Base-by-base conservation (phyloP, 1,284 basidiomycete species). In the Inonotus hispidus region DNA sequence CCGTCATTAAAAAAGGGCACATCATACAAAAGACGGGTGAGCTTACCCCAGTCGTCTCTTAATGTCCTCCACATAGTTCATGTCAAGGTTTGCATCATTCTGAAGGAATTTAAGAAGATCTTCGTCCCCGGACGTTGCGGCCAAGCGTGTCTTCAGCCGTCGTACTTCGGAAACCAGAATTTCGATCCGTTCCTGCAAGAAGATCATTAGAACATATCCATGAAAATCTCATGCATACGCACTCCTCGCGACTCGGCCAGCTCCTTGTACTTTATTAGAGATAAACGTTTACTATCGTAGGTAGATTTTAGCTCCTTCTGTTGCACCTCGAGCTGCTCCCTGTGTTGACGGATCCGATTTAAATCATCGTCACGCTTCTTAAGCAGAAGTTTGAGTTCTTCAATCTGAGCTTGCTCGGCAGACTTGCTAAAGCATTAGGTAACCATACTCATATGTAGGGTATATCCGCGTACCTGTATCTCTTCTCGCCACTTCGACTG, bases 301-400 rank as follows among this genome's bases (percentile, higher is more conserved):
- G 81, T 83, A 27, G 84, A 81, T 70, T 83, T 87, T 59, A 88
- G 80, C 69, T 95, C 92, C 39, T 79, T 74, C 39, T 94, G 69
- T 68, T 96, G 92, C 1, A 87, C 83, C 13, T 75, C 74, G 50
- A 82, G 76, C 63, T 93, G 90, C 68, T 97, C 93, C 41, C 94
- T 84, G 65, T 88, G 82, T 53, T 90, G 88, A 27, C 95, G 84
- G 37, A 97, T 77, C 50, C 95, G 84, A 16, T 81, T 76, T 61
- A 87, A 81, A 65, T 97, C 93, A 0, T 77, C 73, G 68, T 95
- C 91, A 56, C 88, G 84, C 69, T 87, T 89, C 8, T 75, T 70
- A 35, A 90, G 67, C 66, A 82, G 73, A 0, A 67, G 67, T 65
- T 81, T 84, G 23, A 87, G 72, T 54, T 91, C 89, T 66, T 82